A percentile compares a stretch with the other conserved stretches of the same genome.
Evolutionary conservation across 768 basidiomycete genomes (phyloP).

Genomic region (Trametes cubensis): DNA sequence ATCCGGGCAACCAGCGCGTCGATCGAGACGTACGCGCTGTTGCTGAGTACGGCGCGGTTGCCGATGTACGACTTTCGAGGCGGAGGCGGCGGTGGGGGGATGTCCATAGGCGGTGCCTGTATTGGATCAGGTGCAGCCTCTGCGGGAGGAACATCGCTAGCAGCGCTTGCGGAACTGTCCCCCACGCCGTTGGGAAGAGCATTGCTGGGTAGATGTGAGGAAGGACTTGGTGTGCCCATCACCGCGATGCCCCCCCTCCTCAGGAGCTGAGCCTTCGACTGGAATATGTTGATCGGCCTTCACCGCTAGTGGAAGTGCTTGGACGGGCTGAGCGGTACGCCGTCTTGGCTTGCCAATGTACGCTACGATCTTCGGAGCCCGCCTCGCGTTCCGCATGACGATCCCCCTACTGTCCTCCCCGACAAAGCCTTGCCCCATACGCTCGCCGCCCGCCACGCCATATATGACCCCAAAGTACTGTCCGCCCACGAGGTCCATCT

Average conservation of each 20-base stretch:
- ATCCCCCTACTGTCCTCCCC: constrained; percentile 7
- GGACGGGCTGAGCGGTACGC: background rate
- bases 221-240: too few relatives aligned
- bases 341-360: constrained; percentile 12
- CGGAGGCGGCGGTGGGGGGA: background rate
- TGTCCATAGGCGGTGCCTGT: background rate
- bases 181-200: too few relatives aligned
- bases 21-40: constrained; percentile 9
- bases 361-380: constrained; percentile 5
- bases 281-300: background rate
- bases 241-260: too few relatives aligned
- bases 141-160: background rate
- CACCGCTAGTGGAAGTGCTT: background rate
- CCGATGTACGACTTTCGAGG: constrained; percentile 17
- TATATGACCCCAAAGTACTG: constrained; percentile 13
- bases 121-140: background rate
- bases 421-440: constrained; percentile 20
- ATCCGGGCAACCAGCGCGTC: constrained; percentile 1
- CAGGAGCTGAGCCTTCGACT: too few relatives aligned
- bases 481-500: constrained; percentile 4
- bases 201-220: too few relatives aligned
- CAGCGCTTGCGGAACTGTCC: background rate
- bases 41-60: constrained; percentile 7
- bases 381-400: background rate
- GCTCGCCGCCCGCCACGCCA: constrained; percentile 5